Base-by-base conservation (phyloP, 2,329 filamentous ascomycete genomes). In the Fusarium aywerte region DNA sequence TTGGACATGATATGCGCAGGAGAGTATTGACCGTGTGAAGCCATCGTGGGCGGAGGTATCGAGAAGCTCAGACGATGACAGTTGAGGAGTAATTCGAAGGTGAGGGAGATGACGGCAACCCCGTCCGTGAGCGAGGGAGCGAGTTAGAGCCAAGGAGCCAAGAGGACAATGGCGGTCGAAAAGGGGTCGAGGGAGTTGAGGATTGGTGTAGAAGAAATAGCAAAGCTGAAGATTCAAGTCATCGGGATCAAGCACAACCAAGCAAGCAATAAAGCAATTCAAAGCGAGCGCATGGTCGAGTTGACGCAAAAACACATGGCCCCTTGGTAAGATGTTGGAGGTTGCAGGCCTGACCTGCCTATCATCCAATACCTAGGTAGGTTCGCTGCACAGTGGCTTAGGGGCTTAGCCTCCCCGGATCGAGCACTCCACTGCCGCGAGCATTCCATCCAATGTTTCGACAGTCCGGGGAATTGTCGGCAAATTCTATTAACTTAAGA, bases 21-120 rank as follows among this genome's bases (percentile, higher is more conserved):
- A 60, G 75, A 69, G 31, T 78, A 77, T 11, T 77, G 75, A n/a
- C 76, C 74, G 70, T 78, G 70, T 15, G 78, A 79, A 67, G 78
- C 75, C 78, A 80, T 80, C 31, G 66, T 60, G 62, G 53, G 12
- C 23, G 43, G 20, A 29, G 36, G 21, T 40, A 47, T 49, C 38
- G 49, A 45, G n/a, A 27, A 15, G 35, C 36, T 42, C 25, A 31
- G 32, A 58, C 23, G 45, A 66, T 55, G 56, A 42, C 54, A 31
- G 57, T 50, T 51, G 35, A 42, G 53, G 33, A 66, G 52, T 60
- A 52, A 57, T 36, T 67, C 45, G 48, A 58, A 42, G 51, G 36
- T 54, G 23, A 40, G 33, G 58, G 61, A 69, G 58, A 58, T 65
- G 62, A 68, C 58, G 58, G 63, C 58, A 49, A 70, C 61, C 61